phyloP scores from a whole-genome alignment of 2,329 filamentous ascomycete species.

The Metarhizium robertsii region DNA sequence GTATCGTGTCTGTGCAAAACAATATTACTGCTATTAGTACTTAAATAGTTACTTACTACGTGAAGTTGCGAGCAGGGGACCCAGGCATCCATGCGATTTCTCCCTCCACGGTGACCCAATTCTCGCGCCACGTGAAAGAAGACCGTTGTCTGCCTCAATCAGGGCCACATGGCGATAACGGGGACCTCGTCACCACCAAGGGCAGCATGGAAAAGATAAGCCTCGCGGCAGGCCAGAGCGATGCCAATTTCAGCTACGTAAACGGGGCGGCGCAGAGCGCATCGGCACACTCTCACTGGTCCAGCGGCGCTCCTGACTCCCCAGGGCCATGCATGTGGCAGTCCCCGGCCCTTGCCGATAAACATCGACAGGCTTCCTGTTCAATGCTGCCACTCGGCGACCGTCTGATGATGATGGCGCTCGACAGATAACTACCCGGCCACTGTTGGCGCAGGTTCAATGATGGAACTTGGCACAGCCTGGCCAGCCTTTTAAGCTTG shows the following conservation, averaged over 20 bases:
- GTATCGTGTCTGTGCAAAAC: background rate
- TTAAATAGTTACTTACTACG: background rate
- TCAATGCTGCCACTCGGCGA: background rate
- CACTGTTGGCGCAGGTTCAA: background rate
- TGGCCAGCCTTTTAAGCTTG: background rate
- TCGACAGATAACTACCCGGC: background rate
- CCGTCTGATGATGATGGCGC: background rate
- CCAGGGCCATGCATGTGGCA: constrained; percentile 1
- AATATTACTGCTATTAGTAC: background rate
- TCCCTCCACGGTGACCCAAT: background rate
- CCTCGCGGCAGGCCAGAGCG: background rate
- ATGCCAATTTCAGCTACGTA: constrained; percentile 30
- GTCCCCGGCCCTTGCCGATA: background rate
- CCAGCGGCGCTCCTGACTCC: constrained; percentile 9
- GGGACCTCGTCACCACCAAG: background rate
- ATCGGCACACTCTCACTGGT: constrained; percentile 3
- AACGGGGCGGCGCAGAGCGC: constrained; percentile 7
- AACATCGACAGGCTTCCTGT: no score
- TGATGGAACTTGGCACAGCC: no score
- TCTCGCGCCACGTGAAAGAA: background rate
- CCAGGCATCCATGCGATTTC: no score
- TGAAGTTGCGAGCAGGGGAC: no score
- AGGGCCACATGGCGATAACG: background rate
- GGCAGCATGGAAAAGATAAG: background rate
- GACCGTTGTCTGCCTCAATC: no score